Conservation (phyloP, 257 asterid species). For the Gentiana dahurica region DNA sequence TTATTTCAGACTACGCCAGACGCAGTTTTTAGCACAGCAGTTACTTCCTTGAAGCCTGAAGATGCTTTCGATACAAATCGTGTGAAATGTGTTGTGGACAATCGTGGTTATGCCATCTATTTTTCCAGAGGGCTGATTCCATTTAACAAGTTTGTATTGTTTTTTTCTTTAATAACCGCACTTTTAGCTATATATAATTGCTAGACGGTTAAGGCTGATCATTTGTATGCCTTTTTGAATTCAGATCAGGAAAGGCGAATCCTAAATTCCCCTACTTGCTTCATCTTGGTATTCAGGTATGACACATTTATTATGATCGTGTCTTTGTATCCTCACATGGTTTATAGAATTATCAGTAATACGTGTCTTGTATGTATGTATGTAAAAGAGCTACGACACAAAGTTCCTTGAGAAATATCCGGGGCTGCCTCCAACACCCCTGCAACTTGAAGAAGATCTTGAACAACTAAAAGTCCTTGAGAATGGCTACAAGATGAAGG, state of each 20-base stretch:
- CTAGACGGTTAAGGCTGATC: conserved; percentile 4
- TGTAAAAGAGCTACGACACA: conserved; percentile 61
- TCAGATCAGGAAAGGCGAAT: conserved; percentile 65
- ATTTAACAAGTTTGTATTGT: conserved; percentile 59
- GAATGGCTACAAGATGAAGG: conserved; percentile 96
- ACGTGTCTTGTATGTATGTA: conserved; percentile 12
- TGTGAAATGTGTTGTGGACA: conserved; percentile 76
- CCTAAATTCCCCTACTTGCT: conserved; percentile 79
- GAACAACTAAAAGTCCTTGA: conserved; percentile 94
- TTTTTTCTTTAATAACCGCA: conserved; percentile 1
- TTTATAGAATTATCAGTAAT: conserved; percentile 2
- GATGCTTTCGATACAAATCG: conserved; percentile 86
- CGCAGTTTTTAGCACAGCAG: conserved; percentile 87
- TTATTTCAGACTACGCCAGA: conserved; percentile 72
- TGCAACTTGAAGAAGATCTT: conserved; percentile 93
- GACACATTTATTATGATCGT: background rate
- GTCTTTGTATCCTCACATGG: background rate
- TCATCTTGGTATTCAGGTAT: conserved; percentile 92
- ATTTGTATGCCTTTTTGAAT: conserved; percentile 3
- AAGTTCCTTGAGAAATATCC: conserved; percentile 68
- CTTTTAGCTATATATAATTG: background rate
- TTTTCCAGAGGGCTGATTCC: conserved; percentile 87
- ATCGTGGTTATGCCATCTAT: conserved; percentile 71
- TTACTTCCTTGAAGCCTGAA: conserved; percentile 68
- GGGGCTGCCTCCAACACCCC: conserved; percentile 64